These are phyloP conservation scores for Huntiella moniliformis DNA, from an alignment of 2,329 filamentous ascomycete species.

Conservation along the genomic window DNA sequence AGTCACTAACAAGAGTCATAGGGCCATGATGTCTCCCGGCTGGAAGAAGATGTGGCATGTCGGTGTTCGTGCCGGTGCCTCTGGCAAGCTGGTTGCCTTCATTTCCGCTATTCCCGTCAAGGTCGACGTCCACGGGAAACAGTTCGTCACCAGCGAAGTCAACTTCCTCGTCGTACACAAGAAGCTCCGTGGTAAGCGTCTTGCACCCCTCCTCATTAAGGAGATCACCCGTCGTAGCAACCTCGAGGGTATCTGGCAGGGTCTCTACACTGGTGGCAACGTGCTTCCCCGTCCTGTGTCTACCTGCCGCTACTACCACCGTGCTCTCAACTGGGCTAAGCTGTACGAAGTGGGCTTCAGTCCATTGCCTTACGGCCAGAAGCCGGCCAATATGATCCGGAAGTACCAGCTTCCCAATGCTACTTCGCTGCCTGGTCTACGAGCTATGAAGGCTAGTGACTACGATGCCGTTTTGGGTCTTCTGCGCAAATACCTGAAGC, in stretches of 20 bases:
- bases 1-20: conserved; percentile 18
- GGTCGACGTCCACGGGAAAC: conserved; percentile 58
- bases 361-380: conserved; percentile 65
- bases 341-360: conserved; percentile 90
- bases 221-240: conserved; percentile 92
- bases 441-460: conserved; percentile 64
- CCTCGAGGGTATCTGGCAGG: conserved; percentile 71
- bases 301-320: conserved; percentile 89
- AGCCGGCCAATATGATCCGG: conserved; percentile 65
- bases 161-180: conserved; percentile 98
- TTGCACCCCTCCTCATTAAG: conserved; percentile 89
- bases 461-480: conserved; percentile 56
- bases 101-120: conserved; percentile 84
- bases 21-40: conserved; percentile 84
- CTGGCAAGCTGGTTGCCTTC: conserved; percentile 78
- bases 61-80: conserved; percentile 69
- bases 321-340: conserved; percentile 88
- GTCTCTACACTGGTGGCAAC: conserved; percentile 85
- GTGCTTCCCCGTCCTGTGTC: conserved; percentile 81
- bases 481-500: conserved; percentile 55
- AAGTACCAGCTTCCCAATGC: conserved; percentile 67
- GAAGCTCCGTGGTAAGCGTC: conserved; percentile 81
- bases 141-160: conserved; percentile 70
- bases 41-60: conserved; percentile 94
- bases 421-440: conserved; percentile 55